A percentile compares a stretch with the other conserved stretches of the same genome.
These are phyloP conservation scores for Agaricus blazei DNA, from an alignment of 768 basidiomycete genomes.

Conservation along the genomic window DNA sequence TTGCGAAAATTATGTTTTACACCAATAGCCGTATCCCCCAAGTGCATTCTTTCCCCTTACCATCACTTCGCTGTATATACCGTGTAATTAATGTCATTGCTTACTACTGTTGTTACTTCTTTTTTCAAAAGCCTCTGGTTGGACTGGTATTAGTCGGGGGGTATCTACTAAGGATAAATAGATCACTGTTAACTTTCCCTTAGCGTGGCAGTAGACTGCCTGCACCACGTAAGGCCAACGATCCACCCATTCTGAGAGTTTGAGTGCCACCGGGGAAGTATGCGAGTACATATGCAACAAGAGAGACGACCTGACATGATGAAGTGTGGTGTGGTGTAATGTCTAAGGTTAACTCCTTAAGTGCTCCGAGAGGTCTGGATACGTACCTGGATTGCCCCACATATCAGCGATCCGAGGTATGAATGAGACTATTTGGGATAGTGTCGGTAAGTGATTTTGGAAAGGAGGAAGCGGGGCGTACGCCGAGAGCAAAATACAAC, in stretches of 20 bases:
- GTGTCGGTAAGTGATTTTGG: background rate
- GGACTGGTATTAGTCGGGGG: background rate
- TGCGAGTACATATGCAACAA: constrained; percentile 85
- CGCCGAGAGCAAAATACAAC: constrained; percentile 87
- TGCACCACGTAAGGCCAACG: constrained; percentile 79
- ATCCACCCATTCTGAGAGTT: constrained; percentile 75
- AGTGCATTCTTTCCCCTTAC: background rate
- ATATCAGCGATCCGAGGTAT: constrained; percentile 80
- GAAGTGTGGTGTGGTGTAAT: background rate
- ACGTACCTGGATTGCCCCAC: constrained; percentile 73
- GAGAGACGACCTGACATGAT: constrained; percentile 57
- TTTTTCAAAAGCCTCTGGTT: background rate
- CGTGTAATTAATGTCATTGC: background rate
- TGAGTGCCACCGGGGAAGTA: constrained; percentile 92
- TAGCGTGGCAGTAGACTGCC: constrained; percentile 78
- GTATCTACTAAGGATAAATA: constrained; percentile 11
- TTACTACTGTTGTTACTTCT: background rate
- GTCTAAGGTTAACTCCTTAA: background rate
- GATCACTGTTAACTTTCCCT: background rate
- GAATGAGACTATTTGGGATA: constrained; percentile 57
- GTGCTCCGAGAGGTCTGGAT: too few relatives aligned
- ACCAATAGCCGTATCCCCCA: background rate
- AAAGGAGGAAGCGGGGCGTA: constrained; percentile 31
- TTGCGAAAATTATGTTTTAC: background rate
- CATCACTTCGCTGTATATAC: constrained; percentile 2